A percentile compares a stretch with the other conserved stretches of the same genome.
Evolutionary conservation across 2,329 filamentous ascomycete species (phyloP).

Genomic region (Rachicladosporium sp.): DNA sequence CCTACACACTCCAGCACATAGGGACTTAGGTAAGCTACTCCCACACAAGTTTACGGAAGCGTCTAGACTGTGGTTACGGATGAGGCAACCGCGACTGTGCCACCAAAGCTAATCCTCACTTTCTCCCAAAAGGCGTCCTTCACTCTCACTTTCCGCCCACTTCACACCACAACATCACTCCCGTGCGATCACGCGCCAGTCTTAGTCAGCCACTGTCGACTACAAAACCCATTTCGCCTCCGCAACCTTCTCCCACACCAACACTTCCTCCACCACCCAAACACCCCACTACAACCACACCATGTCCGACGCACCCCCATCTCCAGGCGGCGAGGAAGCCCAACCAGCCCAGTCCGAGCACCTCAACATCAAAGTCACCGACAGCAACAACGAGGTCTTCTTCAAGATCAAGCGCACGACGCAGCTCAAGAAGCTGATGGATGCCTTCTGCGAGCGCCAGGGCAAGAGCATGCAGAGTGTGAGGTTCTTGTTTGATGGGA

Average conservation of each 20-base stretch:
- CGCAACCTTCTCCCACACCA: background rate
- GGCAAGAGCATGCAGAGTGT: slow-evolving; percentile 77
- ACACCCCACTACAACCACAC: slow-evolving; percentile 3
- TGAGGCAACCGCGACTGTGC: no score
- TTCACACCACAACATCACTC: no score
- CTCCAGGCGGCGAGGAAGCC: slow-evolving; percentile 26
- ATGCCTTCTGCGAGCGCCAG: slow-evolving; percentile 91
- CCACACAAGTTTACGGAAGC: no score
- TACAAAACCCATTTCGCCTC: background rate
- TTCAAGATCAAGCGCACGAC: slow-evolving; percentile 99
- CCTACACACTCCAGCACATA: no score
- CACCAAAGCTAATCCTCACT: no score
- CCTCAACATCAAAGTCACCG: slow-evolving; percentile 97
- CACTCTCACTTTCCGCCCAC: no score
- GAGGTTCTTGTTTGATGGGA: slow-evolving; percentile 92
- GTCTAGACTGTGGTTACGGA: no score
- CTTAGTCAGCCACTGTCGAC: no score
- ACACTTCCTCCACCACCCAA: background rate
- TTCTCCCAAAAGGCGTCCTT: no score
- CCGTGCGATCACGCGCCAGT: no score
- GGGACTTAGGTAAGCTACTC: no score
- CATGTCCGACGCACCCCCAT: slow-evolving; percentile 34
- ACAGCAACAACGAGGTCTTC: slow-evolving; percentile 99
- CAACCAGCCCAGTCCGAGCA: slow-evolving; percentile 54
- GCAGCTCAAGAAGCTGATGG: slow-evolving; percentile 94